A percentile compares a stretch with the other conserved stretches of the same genome.
These are phyloP conservation scores for Arxiozyma bovina DNA, from an alignment of 1,139 yeast genomes.

Conservation along the genomic window DNA sequence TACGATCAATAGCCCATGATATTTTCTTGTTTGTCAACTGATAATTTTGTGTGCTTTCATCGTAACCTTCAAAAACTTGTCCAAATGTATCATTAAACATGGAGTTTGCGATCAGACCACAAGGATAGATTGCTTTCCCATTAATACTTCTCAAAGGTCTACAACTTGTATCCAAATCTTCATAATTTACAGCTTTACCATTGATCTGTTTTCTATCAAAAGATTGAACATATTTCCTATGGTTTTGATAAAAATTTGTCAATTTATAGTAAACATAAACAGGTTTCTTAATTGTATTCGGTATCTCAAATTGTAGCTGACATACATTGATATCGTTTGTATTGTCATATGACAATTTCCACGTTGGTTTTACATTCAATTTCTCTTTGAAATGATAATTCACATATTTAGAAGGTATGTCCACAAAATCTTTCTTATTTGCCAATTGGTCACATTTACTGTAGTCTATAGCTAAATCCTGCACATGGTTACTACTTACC, in stretches of 20 bases:
- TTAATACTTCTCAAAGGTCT: conserved; percentile 57
- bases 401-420: conserved; percentile 46
- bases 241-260: conserved; percentile 71
- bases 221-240: conserved; percentile 66
- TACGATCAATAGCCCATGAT: conserved; percentile 77
- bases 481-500: conserved; percentile 50
- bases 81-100: conserved; percentile 78
- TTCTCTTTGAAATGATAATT: conserved; percentile 43
- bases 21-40: conserved; percentile 60
- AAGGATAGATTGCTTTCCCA: conserved; percentile 69
- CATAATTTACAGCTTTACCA: conserved; percentile 48
- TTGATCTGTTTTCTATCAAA: conserved; percentile 56
- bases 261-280: conserved; percentile 59
- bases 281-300: conserved; percentile 50
- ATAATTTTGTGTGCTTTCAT: conserved; percentile 45
- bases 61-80: conserved; percentile 20
- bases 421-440: conserved; percentile 30
- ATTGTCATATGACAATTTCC: conserved; percentile 43
- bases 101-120: conserved; percentile 93
- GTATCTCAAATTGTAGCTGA: conserved; percentile 49
- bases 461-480: conserved; percentile 50
- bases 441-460: conserved; percentile 45
- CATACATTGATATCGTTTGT: conserved; percentile 36
- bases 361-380: conserved; percentile 39
- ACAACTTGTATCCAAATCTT: conserved; percentile 48